Evolutionary conservation across 2,329 filamentous ascomycete species (phyloP), one percentile per base, ranked within the genome.

Genomic region (Aspergillus fischeri): DNA sequence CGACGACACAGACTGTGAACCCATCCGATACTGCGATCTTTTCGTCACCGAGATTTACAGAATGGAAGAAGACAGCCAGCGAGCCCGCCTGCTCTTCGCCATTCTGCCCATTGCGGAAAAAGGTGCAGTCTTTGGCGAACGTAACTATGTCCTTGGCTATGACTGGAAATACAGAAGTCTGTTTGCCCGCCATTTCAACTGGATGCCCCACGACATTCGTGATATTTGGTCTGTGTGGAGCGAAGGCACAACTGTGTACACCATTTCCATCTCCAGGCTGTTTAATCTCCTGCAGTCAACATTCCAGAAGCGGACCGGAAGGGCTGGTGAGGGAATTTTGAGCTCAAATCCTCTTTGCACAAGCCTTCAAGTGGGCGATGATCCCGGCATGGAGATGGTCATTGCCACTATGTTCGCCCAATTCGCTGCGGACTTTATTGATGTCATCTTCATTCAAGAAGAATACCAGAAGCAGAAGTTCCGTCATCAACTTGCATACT

Each of bases 371-470:
- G 47, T 44, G 17, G 52, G 63, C 25, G 67, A 68, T 9, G 65
- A 67, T 45, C 67, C 66, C 1, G 71, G 70, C 3, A 53, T 74
- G 61, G 72, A 74, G 49, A 59, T 73, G 10, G 64, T 72, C 10
- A 63, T 74, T 48, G 56, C 55, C 6, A 65, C 71, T 29, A 55
- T 66, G 27, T 72, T 68, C 47, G 63, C 65, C 21, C 70, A 72
- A 53, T 73, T 70, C 55, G 53, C 72, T 1, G 29, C 63, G 11
- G 72, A 73, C 45, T 65, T 65, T 27, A 61, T 63, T 2, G 68
- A 68, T 11, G 54, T 60, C 11, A 51, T 68, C 25, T 62, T 65
- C 27, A 44, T 61, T 2, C 27, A 65, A 0, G 57, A 58, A 9
- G 52, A 50, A 2, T 38, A 52, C 9, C 48, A 28, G 20, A 50